These are phyloP conservation scores for Thymus quinquecostatus DNA, from an alignment of 257 asterid species.

Conservation along the genomic window DNA sequence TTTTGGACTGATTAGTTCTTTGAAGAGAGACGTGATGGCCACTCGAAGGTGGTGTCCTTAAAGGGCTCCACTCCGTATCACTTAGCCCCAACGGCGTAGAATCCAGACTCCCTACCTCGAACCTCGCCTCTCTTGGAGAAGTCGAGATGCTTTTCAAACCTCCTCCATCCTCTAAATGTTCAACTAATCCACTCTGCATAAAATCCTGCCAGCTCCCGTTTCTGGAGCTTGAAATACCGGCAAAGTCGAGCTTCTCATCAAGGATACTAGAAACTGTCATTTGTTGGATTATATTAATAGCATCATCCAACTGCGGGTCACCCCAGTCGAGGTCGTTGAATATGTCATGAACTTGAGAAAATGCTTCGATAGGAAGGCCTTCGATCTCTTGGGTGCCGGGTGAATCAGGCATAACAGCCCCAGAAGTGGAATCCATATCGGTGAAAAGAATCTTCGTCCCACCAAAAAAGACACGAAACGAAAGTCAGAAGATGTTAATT, in stretches of 20 bases:
- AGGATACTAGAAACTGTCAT: slow-evolving; percentile 38
- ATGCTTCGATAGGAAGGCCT: slow-evolving; percentile 56
- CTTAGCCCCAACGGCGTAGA: slow-evolving; percentile 1
- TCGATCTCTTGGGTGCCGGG: slow-evolving; percentile 41
- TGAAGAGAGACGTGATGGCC: slow-evolving; percentile 42
- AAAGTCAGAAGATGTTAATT: slow-evolving; percentile 16
- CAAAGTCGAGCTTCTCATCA: slow-evolving; percentile 38
- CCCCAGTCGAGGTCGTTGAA: slow-evolving; percentile 45
- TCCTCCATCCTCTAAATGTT: slow-evolving; percentile 1
- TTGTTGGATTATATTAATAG: slow-evolving; percentile 36
- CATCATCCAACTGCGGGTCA: slow-evolving; percentile 40
- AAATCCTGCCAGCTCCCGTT: slow-evolving; percentile 34
- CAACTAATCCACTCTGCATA: slow-evolving; percentile 11
- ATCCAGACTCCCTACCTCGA: neutral
- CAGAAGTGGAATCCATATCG: slow-evolving; percentile 57
- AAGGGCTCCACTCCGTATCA: slow-evolving; percentile 16
- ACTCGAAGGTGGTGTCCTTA: slow-evolving; percentile 18
- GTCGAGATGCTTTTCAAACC: too few relatives aligned
- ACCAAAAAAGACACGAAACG: slow-evolving; percentile 24
- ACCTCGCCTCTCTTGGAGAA: neutral
- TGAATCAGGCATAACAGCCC: slow-evolving; percentile 35
- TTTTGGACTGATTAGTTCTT: slow-evolving; percentile 47
- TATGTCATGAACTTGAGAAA: slow-evolving; percentile 45
- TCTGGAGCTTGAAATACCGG: slow-evolving; percentile 27
- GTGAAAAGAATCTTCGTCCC: slow-evolving; percentile 60